These are phyloP conservation scores for Alternaria sp. DNA, from an alignment of 2,329 filamentous ascomycete species.

Conservation along the genomic window DNA sequence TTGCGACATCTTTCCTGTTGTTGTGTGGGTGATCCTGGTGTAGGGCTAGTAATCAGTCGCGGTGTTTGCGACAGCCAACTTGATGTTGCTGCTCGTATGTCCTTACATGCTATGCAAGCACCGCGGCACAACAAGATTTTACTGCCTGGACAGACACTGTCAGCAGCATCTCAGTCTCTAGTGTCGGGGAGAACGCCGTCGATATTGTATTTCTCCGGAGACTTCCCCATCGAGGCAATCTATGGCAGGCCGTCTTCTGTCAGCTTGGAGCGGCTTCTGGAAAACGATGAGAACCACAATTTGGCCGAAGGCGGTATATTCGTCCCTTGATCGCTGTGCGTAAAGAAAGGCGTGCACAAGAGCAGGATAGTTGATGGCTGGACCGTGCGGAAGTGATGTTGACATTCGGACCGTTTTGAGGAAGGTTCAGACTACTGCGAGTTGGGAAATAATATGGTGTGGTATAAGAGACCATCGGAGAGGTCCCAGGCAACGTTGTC, in stretches of 20 bases:
- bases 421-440: conserved; percentile 9
- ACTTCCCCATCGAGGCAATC: not conserved
- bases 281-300: not conserved
- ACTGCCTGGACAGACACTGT: not conserved
- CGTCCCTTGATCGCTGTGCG: not conserved
- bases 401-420: conserved; percentile 9
- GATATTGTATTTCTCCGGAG: not conserved
- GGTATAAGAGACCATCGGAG: not conserved
- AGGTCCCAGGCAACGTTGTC: not conserved
- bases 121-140: not conserved
- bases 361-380: not conserved
- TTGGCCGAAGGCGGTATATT: not conserved
- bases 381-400: not conserved
- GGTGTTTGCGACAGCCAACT: not conserved
- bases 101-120: not conserved
- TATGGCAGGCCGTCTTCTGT: not conserved
- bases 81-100: not conserved
- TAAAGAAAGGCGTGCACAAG: not conserved
- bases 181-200: not conserved
- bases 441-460: not conserved
- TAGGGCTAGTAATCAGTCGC: not conserved
- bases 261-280: not conserved
- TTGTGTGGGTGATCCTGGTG: not conserved
- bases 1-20: not conserved
- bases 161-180: not conserved